Base-by-base conservation (phyloP, 768 basidiomycete genomes). In the Boletales sp. region DNA sequence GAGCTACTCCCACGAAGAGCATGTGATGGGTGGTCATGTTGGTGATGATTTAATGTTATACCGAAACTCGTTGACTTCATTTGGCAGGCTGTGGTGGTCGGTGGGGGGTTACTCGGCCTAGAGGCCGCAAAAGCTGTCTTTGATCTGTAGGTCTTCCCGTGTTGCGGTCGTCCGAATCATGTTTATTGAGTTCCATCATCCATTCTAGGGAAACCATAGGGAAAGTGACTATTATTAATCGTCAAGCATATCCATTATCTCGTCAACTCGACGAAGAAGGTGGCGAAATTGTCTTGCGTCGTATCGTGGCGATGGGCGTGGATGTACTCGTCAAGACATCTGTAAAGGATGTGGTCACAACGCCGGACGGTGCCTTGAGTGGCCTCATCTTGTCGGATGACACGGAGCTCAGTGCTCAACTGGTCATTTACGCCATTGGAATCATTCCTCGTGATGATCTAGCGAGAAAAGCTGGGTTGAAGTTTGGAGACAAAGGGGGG, bases 361-460 rank as follows among this genome's bases (percentile, higher is more conserved):
- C 70, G 5, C 64, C 69, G 12, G 58, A 65, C 3, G 63, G 67
- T 12, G 56, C 70, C 17, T 74, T 84, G 56, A 69, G 64, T 13
- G 82, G 81, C 0, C 72, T 86, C 46, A 57, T 67, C 37, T 65
- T 86, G n/a, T 63, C 68, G 5, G 74, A 81, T 52, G 81, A 77
- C 17, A 59, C 69, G 2, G 68, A 66, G 7, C 59, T 80, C 37
- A 65, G 75, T 15, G 73, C 77, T 36, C 75, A 81, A 50, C 62
- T 89, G 59, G 77, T 83, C 39, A 76, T 87, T 25, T 84, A 78
- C 57, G 83, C 86, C 1, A 80, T 86, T 32, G 87, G 87, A 1
- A 87, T 88, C 57, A 76, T 70, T 11, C 82, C 87, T 8, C 77
- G 87, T 14, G 86, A 87, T 57, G 83, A 88, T 38, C 67, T 90